phyloP scores from a whole-genome alignment of 371 early-diverging fungal genomes.

The Lichtheimia ramosa region DNA sequence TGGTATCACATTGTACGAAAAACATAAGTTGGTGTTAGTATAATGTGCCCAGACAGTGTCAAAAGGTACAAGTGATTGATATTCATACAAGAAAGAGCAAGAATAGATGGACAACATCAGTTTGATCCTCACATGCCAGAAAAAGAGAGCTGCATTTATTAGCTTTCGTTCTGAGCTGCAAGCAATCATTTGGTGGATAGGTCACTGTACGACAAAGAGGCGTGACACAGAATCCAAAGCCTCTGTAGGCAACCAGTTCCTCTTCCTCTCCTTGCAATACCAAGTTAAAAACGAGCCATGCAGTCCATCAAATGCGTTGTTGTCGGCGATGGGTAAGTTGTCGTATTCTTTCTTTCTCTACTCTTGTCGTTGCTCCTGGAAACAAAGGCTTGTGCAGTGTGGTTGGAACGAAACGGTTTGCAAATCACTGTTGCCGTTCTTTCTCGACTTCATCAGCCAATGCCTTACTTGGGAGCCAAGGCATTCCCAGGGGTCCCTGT shows the following conservation, averaged over 20 bases:
- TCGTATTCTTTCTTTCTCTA: constrained; percentile 13
- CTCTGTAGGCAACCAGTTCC: constrained; percentile 4
- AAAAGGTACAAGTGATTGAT: too few species aligned
- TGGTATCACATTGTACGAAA: too few species aligned
- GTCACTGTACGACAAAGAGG: background rate
- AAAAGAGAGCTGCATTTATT: too few species aligned
- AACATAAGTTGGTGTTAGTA: too few species aligned
- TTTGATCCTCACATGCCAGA: too few species aligned
- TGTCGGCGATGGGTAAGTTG: constrained; percentile 90
- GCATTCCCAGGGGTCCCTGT: constrained; percentile 5
- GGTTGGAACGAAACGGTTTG: too few species aligned
- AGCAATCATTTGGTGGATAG: background rate
- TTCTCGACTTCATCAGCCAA: background rate
- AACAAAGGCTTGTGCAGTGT: too few species aligned
- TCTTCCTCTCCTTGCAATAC: constrained; percentile 1
- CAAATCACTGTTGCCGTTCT: background rate
- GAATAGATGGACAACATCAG: too few species aligned
- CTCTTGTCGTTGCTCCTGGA: background rate
- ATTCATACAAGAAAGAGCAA: too few species aligned
- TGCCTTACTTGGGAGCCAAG: constrained; percentile 1
- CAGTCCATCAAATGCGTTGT: constrained; percentile 99
- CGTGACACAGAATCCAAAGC: constrained; percentile 3
- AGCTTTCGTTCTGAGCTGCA: background rate
- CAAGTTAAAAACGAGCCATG: constrained; percentile 49
- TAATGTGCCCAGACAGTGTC: too few species aligned